Evolutionary conservation across 805 yeast species (phyloP).

Genomic region (Dipodascopsis tothii): DNA sequence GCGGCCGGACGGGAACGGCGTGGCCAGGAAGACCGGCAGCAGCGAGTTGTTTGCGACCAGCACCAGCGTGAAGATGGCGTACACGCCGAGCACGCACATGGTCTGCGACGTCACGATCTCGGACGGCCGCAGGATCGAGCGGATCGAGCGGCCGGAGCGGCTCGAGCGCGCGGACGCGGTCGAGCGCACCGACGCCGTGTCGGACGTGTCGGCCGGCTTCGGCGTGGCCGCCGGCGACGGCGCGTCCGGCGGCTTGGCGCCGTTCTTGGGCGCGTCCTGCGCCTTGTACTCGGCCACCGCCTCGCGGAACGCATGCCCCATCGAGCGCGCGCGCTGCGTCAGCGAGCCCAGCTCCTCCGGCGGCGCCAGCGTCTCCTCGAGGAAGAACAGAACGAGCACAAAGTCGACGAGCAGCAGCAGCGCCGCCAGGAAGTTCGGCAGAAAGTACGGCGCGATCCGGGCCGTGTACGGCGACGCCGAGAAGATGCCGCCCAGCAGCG

Average conservation of each 20-base stretch:
- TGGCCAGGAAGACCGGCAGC: constrained; percentile 48
- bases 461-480: constrained; percentile 29
- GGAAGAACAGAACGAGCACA: constrained; percentile 38
- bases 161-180: background rate
- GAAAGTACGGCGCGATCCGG: constrained; percentile 41
- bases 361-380: constrained; percentile 47
- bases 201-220: background rate
- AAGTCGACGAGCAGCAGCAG: constrained; percentile 34
- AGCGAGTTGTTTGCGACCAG: constrained; percentile 46
- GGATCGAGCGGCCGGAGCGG: no score
- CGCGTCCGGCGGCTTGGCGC: background rate
- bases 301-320: constrained; percentile 20
- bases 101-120: constrained; percentile 22
- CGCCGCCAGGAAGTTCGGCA: constrained; percentile 47
- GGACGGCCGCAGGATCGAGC: constrained; percentile 4
- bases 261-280: background rate
- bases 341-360: constrained; percentile 9
- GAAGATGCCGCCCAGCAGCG: constrained; percentile 48
- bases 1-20: constrained; percentile 42
- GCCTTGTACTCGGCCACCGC: constrained; percentile 1
- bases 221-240: constrained; percentile 10
- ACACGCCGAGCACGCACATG: constrained; percentile 9
- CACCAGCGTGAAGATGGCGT: constrained; percentile 33
- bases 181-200: constrained; percentile 11
- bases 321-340: constrained; percentile 38